Conservation (phyloP, 805 yeast species). For the Kregervanrija fluxuum region DNA sequence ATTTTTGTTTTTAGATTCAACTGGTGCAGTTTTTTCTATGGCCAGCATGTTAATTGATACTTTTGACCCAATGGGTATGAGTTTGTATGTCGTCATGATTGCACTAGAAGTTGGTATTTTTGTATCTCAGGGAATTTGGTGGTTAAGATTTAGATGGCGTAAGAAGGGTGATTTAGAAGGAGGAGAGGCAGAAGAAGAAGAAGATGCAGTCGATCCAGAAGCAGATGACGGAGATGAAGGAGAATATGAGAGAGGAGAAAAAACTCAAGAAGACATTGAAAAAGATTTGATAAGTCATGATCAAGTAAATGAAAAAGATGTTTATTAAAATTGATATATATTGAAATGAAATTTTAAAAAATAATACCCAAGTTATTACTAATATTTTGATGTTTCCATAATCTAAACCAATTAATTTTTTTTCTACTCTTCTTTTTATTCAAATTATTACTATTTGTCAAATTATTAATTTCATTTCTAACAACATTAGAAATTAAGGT, state of each 20-base stretch:
- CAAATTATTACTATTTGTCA: neutral
- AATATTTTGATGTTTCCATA: too few relatives aligned
- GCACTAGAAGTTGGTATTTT: conserved; percentile 75
- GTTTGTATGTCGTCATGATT: conserved; percentile 67
- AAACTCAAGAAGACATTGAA: neutral
- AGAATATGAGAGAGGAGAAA: neutral
- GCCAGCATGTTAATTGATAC: conserved; percentile 49
- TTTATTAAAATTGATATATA: too few relatives aligned
- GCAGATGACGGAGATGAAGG: too few relatives aligned
- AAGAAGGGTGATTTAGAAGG: neutral
- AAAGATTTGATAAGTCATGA: neutral
- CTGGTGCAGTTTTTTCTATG: conserved; percentile 76
- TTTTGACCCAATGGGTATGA: conserved; percentile 71
- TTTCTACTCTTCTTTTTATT: too few relatives aligned
- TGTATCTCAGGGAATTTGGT: conserved; percentile 67
- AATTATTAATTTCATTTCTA: conserved; percentile 6
- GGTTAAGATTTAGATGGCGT: conserved; percentile 32
- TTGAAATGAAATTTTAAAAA: too few relatives aligned
- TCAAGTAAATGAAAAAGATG: too few relatives aligned
- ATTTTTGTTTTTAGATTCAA: conserved; percentile 65
- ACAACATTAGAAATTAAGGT: conserved; percentile 9
- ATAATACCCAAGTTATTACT: too few relatives aligned
- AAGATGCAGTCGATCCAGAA: too few relatives aligned
- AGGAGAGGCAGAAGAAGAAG: neutral
- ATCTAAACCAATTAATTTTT: too few relatives aligned